Evolutionary conservation across 2,329 filamentous ascomycete species (phyloP).

Genomic region (Penicillium brasilianum): DNA sequence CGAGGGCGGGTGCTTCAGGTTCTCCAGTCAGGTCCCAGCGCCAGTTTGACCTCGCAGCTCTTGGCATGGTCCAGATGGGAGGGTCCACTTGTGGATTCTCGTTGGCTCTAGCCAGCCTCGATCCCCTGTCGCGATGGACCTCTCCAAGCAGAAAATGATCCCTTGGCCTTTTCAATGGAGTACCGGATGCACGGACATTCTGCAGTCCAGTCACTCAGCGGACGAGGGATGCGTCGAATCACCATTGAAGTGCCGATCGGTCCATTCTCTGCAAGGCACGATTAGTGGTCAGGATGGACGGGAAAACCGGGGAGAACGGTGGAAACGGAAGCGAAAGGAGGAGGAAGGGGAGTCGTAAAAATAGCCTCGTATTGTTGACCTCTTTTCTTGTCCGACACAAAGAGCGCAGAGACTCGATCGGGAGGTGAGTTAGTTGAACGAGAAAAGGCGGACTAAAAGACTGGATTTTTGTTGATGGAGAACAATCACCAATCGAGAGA

Average conservation of each 20-base stretch:
- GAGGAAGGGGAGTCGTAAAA: background rate
- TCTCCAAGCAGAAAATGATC: slow-evolving; percentile 24
- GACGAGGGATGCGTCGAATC: slow-evolving; percentile 20
- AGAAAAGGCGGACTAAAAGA: too few species aligned
- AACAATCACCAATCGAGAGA: background rate
- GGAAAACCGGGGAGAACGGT: background rate
- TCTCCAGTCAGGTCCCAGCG: slow-evolving; percentile 30
- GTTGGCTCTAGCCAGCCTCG: slow-evolving; percentile 6
- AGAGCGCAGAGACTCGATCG: slow-evolving; percentile 1
- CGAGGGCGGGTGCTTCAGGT: slow-evolving; percentile 43
- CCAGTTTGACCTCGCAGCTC: slow-evolving; percentile 39
- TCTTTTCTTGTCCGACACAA: background rate
- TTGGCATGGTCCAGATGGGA: slow-evolving; percentile 24
- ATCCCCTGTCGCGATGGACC: slow-evolving; percentile 6
- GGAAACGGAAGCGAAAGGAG: background rate
- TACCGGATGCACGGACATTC: slow-evolving; percentile 16
- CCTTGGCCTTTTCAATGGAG: background rate
- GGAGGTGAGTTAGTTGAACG: too few species aligned
- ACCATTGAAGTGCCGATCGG: slow-evolving; percentile 8
- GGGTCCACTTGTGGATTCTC: slow-evolving; percentile 9
- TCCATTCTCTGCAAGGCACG: slow-evolving; percentile 10
- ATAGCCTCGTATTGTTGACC: slow-evolving; percentile 1
- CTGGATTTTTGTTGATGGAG: background rate
- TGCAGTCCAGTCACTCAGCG: slow-evolving; percentile 25
- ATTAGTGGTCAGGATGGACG: background rate